These are phyloP conservation scores for Mediolabrus comicus DNA, from an alignment of 108 stramenopile species.

Conservation along the genomic window DNA sequence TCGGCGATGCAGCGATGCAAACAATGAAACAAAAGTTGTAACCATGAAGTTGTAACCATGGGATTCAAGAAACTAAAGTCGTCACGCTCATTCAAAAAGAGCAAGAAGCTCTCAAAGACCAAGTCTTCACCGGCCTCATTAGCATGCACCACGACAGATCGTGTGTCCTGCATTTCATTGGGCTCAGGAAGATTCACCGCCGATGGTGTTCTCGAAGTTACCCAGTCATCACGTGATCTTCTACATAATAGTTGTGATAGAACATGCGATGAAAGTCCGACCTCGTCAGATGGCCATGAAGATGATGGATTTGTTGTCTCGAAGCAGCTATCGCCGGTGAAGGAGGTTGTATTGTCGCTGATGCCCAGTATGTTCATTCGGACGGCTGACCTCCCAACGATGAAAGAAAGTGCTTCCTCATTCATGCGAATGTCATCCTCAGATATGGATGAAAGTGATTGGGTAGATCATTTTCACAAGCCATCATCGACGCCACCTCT, in stretches of 20 bases:
- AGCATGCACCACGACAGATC: neutral
- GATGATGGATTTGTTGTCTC: neutral
- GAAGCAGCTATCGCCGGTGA: neutral
- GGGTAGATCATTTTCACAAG: conserved; percentile 40
- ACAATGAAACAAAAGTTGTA: no score
- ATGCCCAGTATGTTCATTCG: conserved; percentile 27
- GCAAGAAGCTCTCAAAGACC: neutral
- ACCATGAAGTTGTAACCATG: neutral
- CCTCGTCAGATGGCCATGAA: conserved; percentile 7
- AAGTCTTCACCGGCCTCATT: neutral
- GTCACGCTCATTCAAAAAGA: neutral
- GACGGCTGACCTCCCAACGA: conserved; percentile 37
- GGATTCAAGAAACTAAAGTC: neutral
- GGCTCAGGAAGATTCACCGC: conserved; percentile 17
- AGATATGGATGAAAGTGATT: conserved; percentile 16
- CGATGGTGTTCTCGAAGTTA: conserved; percentile 2
- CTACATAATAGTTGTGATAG: neutral
- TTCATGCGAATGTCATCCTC: conserved; percentile 7
- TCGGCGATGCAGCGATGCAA: neutral
- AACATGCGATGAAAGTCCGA: conserved; percentile 10
- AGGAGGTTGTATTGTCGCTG: neutral
- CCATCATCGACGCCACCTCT: conserved; percentile 59
- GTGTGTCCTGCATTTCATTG: neutral
- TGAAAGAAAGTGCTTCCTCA: conserved; percentile 7
- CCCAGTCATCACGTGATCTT: neutral